Conservation (phyloP, 192 early-diverging fungal genomes). For the Rhizophlyctis rosea region DNA sequence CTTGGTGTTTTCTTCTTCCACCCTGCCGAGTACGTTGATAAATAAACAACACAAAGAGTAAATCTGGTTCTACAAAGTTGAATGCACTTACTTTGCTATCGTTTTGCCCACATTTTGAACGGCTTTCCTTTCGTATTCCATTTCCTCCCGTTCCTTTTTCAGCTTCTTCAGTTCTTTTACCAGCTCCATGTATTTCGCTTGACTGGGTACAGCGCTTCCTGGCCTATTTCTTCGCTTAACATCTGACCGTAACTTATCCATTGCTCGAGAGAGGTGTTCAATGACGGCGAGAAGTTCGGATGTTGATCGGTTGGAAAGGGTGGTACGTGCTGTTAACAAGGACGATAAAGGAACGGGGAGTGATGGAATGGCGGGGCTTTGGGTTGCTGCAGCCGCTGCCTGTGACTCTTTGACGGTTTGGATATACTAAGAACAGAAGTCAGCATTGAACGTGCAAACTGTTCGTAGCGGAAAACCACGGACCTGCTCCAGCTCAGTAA, state of each 20-base stretch:
- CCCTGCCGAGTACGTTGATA: constrained; percentile 5
- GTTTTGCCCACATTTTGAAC: constrained; percentile 12
- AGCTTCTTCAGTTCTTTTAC: constrained; percentile 35
- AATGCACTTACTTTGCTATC: constrained; percentile 11
- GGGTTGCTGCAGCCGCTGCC: constrained; percentile 8
- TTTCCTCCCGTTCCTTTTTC: constrained; percentile 26
- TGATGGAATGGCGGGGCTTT: constrained; percentile 30
- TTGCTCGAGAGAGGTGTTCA: constrained; percentile 27
- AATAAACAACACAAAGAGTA: constrained; percentile 3
- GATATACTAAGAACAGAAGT: constrained; percentile 20
- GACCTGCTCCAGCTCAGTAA: constrained; percentile 31
- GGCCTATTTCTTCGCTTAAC: constrained; percentile 25
- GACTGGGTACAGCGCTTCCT: constrained; percentile 13
- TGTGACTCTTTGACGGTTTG: constrained; percentile 11
- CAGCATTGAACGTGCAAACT: neutral
- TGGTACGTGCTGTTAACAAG: constrained; percentile 16
- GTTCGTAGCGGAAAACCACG: neutral
- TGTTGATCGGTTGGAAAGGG: constrained; percentile 27
- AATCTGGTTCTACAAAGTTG: neutral
- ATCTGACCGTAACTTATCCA: constrained; percentile 31
- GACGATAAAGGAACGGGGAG: constrained; percentile 28
- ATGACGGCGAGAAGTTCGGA: constrained; percentile 27
- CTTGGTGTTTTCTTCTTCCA: constrained; percentile 40
- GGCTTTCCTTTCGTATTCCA: constrained; percentile 15
- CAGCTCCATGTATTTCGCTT: constrained; percentile 38